These are phyloP conservation scores for Fusarium sacchari DNA, from an alignment of 2,329 filamentous ascomycete genomes.

Conservation along the genomic window DNA sequence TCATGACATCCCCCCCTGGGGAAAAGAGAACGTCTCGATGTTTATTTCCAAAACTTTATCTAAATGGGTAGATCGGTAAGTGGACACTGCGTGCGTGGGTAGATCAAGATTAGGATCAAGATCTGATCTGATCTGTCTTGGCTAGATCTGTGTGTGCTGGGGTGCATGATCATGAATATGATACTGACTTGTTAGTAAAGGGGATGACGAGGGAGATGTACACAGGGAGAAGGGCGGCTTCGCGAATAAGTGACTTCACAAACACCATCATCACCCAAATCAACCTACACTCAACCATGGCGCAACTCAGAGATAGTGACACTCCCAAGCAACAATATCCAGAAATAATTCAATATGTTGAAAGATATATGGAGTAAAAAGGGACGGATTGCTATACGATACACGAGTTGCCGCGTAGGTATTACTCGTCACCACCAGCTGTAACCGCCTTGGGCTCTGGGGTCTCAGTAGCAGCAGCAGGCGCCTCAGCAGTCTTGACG, in stretches of 20 bases:
- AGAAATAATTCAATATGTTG: background rate
- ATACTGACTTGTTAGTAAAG: conserved; percentile 3
- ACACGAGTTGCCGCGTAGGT: background rate
- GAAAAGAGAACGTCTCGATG: conserved; percentile 4
- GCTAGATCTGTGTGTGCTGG: conserved; percentile 20
- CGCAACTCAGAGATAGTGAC: background rate
- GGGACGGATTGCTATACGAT: conserved; percentile 22
- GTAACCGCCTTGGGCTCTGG: conserved; percentile 45
- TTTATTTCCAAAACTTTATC: conserved; percentile 8
- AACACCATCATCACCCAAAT: background rate
- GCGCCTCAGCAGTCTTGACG: conserved; percentile 32
- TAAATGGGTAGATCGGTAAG: conserved; percentile 32
- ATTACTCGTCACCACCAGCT: conserved; percentile 45
- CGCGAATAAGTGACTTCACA: background rate
- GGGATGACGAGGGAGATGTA: background rate
- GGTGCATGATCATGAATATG: conserved; percentile 22
- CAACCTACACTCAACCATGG: background rate
- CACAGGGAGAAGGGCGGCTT: background rate
- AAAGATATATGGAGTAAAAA: background rate
- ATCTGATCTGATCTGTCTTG: conserved; percentile 27
- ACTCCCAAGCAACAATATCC: background rate
- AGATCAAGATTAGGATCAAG: conserved; percentile 28
- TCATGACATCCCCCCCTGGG: conserved; percentile 6
- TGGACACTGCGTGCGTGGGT: conserved; percentile 31
- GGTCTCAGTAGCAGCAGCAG: conserved; percentile 40